Percentiles rank a stretch among this genome's conserved stretches.
phyloP scores from a whole-genome alignment of 2,329 filamentous ascomycete species.

The Coniochaeta sp. region DNA sequence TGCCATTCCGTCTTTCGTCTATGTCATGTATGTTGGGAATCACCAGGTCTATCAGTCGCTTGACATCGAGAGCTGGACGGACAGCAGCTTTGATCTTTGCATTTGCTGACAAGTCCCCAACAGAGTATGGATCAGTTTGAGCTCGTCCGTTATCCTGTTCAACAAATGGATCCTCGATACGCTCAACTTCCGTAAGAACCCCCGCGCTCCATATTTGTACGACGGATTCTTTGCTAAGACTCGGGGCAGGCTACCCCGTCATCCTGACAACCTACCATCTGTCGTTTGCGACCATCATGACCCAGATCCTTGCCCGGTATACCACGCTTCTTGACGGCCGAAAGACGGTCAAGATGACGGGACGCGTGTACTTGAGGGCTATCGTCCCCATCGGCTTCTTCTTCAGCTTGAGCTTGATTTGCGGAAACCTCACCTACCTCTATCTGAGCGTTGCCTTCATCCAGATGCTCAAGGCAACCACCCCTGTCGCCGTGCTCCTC shows the following conservation, averaged over 20 bases:
- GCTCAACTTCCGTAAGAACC: slow-evolving; percentile 66
- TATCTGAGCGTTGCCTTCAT: slow-evolving; percentile 96
- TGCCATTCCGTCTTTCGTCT: slow-evolving; percentile 72
- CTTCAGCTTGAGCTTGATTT: slow-evolving; percentile 94
- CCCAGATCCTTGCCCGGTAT: slow-evolving; percentile 84
- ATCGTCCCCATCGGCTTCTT: slow-evolving; percentile 94
- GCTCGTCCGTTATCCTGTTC: slow-evolving; percentile 93
- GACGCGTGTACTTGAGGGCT: slow-evolving; percentile 82
- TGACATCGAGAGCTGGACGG: not conserved
- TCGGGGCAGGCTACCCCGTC: slow-evolving; percentile 55
- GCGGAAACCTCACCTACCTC: slow-evolving; percentile 90
- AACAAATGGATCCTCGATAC: slow-evolving; percentile 98
- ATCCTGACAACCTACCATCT: slow-evolving; percentile 96
- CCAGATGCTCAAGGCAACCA: slow-evolving; percentile 99
- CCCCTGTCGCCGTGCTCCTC: slow-evolving; percentile 85
- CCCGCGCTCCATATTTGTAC: not conserved
- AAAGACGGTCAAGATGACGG: slow-evolving; percentile 96
- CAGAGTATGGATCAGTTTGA: slow-evolving; percentile 87
- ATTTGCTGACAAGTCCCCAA: slow-evolving; percentile 1
- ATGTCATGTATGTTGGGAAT: slow-evolving; percentile 56
- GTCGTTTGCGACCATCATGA: slow-evolving; percentile 87
- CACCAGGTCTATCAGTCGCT: not conserved
- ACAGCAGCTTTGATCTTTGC: not conserved
- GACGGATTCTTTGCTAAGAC: slow-evolving; percentile 17
- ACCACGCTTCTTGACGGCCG: slow-evolving; percentile 86